Evolutionary conservation across 2,329 filamentous ascomycete species (phyloP).

Genomic region (Neonectria coccinea): DNA sequence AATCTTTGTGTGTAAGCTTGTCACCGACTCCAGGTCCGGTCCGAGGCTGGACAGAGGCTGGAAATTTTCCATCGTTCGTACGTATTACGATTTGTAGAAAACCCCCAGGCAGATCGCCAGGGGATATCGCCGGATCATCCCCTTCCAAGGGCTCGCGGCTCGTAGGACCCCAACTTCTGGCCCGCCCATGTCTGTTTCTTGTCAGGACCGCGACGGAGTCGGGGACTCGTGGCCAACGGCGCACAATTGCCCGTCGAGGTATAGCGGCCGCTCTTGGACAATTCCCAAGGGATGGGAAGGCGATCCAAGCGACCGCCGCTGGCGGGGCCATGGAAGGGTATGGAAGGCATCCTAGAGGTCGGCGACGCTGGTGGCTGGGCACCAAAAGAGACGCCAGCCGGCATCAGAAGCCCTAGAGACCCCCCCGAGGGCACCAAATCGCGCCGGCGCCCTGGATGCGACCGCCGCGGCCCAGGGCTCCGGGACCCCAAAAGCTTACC

Average conservation of each 20-base stretch:
- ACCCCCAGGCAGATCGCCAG: constrained; percentile 7
- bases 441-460: constrained; percentile 34
- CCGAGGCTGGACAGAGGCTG: constrained; percentile 1
- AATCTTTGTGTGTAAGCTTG: constrained; percentile 21
- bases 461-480: constrained; percentile 34
- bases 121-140: constrained; percentile 6
- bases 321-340: constrained; percentile 40
- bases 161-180: constrained; percentile 22
- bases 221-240: constrained; percentile 40
- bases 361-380: constrained; percentile 31
- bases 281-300: constrained; percentile 43
- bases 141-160: constrained; percentile 11
- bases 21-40: constrained; percentile 22
- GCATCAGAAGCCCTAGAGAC: neutral
- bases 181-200: constrained; percentile 6
- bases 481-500: constrained; percentile 30
- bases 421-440: constrained; percentile 22
- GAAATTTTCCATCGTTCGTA: constrained; percentile 18
- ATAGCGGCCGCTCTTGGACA: constrained; percentile 41
- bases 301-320: constrained; percentile 31
- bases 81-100: constrained; percentile 3
- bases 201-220: constrained; percentile 7
- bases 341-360: constrained; percentile 40
- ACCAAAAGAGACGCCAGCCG: constrained; percentile 23
- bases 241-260: constrained; percentile 37